Conservation (phyloP, 2,329 filamentous ascomycete genomes). For the Scedosporium dehoogii region DNA sequence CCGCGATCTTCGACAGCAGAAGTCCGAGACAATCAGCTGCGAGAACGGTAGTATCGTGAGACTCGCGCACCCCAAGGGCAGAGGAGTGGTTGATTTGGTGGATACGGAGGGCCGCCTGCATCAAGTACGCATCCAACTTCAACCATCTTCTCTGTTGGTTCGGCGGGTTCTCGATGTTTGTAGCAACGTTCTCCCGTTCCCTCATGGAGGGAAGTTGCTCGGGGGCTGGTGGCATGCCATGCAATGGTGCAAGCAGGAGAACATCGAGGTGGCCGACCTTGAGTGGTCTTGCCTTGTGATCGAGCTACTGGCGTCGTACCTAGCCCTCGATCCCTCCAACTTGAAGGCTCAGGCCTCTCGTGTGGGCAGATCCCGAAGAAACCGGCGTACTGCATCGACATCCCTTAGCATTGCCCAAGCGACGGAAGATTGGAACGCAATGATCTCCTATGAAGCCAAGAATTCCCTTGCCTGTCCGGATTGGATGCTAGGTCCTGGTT, state of each 20-base stretch:
- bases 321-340: conserved; percentile 40
- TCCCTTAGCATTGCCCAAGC: conserved; percentile 25
- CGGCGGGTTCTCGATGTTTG: conserved; percentile 50
- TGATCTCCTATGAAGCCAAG: conserved; percentile 35
- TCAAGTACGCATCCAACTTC: conserved; percentile 57
- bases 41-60: conserved; percentile 37
- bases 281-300: conserved; percentile 65
- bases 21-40: conserved; percentile 34
- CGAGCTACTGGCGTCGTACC: conserved; percentile 52
- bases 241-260: conserved; percentile 52
- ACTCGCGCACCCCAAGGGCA: conserved; percentile 47
- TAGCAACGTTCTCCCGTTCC: conserved; percentile 51
- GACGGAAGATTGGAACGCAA: conserved; percentile 35
- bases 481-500: conserved; percentile 54
- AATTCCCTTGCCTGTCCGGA: conserved; percentile 39
- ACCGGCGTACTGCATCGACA: conserved; percentile 22
- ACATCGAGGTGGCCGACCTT: conserved; percentile 34
- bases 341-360: conserved; percentile 9
- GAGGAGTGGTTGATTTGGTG: conserved; percentile 55
- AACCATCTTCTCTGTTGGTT: conserved; percentile 55
- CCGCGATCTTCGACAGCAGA: conserved; percentile 38
- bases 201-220: conserved; percentile 50
- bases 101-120: conserved; percentile 54
- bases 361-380: conserved; percentile 12
- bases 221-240: conserved; percentile 66